Conservation (phyloP, 805 yeast species). For the Saturnispora hagleri region DNA sequence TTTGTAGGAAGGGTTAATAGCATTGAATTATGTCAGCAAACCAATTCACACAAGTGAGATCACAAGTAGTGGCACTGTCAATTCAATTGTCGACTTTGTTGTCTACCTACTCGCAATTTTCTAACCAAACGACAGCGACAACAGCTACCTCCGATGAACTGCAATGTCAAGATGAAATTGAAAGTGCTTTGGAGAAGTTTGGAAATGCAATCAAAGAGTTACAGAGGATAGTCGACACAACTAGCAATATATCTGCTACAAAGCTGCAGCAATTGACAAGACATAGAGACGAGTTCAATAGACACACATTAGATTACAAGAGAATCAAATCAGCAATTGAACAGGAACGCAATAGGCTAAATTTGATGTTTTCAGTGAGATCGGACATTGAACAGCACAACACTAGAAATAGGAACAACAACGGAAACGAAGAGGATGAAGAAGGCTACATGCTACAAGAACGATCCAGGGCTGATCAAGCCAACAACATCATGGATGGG, state of each 20-base stretch:
- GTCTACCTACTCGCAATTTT: slow-evolving; percentile 44
- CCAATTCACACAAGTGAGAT: slow-evolving; percentile 57
- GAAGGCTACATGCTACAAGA: slow-evolving; percentile 64
- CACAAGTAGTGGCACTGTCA: slow-evolving; percentile 63
- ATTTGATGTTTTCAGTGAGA: slow-evolving; percentile 66
- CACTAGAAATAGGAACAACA: slow-evolving; percentile 23
- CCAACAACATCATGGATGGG: slow-evolving; percentile 70
- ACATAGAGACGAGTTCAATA: slow-evolving; percentile 66
- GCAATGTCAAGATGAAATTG: slow-evolving; percentile 37
- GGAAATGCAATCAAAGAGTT: slow-evolving; percentile 43
- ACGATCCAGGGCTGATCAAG: slow-evolving; percentile 57
- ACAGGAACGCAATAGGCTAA: slow-evolving; percentile 70
- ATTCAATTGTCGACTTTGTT: slow-evolving; percentile 52
- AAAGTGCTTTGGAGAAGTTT: slow-evolving; percentile 41
- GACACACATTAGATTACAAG: slow-evolving; percentile 54
- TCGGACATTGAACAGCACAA: slow-evolving; percentile 69
- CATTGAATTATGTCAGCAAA: background rate
- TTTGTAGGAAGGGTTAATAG: background rate
- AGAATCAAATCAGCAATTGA: slow-evolving; percentile 35
- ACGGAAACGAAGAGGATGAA: slow-evolving; percentile 11
- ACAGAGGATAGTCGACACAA: slow-evolving; percentile 42
- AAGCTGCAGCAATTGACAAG: slow-evolving; percentile 75
- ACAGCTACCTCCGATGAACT: slow-evolving; percentile 27
- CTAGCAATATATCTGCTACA: slow-evolving; percentile 45
- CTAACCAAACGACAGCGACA: slow-evolving; percentile 38